Conservation (phyloP, 768 basidiomycete genomes). For the Mycena galericulata region DNA sequence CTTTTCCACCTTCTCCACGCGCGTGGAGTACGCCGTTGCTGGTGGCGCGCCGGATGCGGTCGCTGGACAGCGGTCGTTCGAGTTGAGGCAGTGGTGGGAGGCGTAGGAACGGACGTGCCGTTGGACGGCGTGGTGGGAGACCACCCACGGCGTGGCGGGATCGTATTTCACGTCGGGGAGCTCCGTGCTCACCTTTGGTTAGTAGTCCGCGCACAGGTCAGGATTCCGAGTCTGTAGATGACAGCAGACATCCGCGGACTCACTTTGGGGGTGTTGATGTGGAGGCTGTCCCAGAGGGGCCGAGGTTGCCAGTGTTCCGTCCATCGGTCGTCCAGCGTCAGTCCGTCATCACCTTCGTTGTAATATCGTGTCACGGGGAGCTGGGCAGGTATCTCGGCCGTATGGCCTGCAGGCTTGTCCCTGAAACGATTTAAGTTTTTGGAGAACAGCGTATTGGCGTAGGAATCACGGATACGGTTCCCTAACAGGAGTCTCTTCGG, state of each 20-base stretch:
- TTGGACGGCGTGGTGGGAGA: conserved; percentile 17
- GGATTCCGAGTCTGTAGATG: conserved; percentile 16
- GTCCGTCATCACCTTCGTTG: conserved; percentile 21
- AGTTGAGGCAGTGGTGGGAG: conserved; percentile 25
- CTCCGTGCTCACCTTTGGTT: conserved; percentile 25
- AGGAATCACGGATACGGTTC: conserved; percentile 27
- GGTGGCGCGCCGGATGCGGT: background rate
- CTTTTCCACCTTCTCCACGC: conserved; percentile 28
- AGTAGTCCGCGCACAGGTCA: too few relatives aligned
- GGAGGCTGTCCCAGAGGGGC: conserved; percentile 23
- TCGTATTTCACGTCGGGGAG: conserved; percentile 23
- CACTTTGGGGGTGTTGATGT: conserved; percentile 20
- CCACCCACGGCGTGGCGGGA: conserved; percentile 18
- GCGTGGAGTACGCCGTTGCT: conserved; percentile 22
- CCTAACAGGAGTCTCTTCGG: conserved; percentile 29
- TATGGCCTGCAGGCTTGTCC: conserved; percentile 15
- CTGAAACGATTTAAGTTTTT: background rate
- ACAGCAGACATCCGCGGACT: background rate
- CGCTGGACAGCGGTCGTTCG: conserved; percentile 18
- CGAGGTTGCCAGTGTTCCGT: conserved; percentile 30
- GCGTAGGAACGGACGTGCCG: conserved; percentile 26
- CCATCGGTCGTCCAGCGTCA: conserved; percentile 25
- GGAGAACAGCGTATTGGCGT: background rate
- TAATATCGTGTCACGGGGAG: conserved; percentile 13
- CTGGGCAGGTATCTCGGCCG: background rate